These are phyloP conservation scores for Xylaria sp. DNA, from an alignment of 2,329 filamentous ascomycete genomes.

Conservation along the genomic window DNA sequence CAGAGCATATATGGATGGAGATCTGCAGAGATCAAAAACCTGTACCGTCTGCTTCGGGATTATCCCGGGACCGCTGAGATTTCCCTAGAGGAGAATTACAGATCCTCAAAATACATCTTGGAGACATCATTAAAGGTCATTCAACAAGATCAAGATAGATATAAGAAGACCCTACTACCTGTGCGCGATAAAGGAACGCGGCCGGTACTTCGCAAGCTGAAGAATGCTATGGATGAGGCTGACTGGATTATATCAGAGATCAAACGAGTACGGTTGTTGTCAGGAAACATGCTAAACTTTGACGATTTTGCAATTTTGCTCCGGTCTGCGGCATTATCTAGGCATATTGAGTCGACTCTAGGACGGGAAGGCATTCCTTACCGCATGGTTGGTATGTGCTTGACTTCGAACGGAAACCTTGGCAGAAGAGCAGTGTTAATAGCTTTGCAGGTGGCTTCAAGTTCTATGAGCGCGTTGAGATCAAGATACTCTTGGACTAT, in stretches of 20 bases:
- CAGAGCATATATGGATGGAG: slow-evolving; percentile 98
- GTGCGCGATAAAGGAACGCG: slow-evolving; percentile 74
- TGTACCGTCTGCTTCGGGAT: slow-evolving; percentile 69
- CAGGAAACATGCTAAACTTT: slow-evolving; percentile 64
- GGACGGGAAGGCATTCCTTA: slow-evolving; percentile 80
- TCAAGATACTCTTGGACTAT: slow-evolving; percentile 85
- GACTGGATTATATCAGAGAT: slow-evolving; percentile 87
- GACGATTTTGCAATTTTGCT: slow-evolving; percentile 82
- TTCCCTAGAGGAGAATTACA: slow-evolving; percentile 88
- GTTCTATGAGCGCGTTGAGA: slow-evolving; percentile 88
- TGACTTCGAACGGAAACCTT: neutral
- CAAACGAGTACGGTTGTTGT: slow-evolving; percentile 62
- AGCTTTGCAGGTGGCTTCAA: slow-evolving; percentile 56
- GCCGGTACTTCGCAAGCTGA: slow-evolving; percentile 74
- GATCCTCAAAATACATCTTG: slow-evolving; percentile 82
- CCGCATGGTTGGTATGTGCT: slow-evolving; percentile 69
- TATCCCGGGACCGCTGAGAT: slow-evolving; percentile 77
- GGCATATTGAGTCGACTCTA: slow-evolving; percentile 78
- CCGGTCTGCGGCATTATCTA: slow-evolving; percentile 75
- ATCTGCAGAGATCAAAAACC: slow-evolving; percentile 85
- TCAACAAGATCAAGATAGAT: slow-evolving; percentile 77
- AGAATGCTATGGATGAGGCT: slow-evolving; percentile 66
- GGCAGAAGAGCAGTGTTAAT: slow-evolving; percentile 7
- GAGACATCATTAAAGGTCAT: slow-evolving; percentile 78
- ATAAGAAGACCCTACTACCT: slow-evolving; percentile 71